Evolutionary conservation across 2,329 filamentous ascomycete species (phyloP).

Genomic region (Phialophora chinensis): DNA sequence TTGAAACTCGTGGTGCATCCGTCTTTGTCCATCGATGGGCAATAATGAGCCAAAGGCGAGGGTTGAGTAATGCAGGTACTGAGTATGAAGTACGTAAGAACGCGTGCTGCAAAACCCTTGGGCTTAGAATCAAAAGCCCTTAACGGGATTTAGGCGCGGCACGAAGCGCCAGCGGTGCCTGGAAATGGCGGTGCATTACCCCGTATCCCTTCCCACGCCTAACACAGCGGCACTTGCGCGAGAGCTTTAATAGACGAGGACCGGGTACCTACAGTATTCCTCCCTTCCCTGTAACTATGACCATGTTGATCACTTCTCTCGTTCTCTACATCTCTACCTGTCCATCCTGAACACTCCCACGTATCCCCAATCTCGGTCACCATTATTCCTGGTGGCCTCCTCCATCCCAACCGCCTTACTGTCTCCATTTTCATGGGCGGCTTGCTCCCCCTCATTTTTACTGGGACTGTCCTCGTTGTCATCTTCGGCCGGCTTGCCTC

Average conservation of each 20-base stretch:
- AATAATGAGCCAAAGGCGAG: background rate
- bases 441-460: background rate
- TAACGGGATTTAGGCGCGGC: background rate
- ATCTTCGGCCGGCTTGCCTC: background rate
- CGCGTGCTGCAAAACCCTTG: no score
- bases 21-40: background rate
- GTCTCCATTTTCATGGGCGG: background rate
- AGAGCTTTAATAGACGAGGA: no score
- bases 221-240: no score
- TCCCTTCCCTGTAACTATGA: background rate
- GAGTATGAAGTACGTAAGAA: no score
- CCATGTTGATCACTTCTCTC: background rate
- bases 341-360: constrained; percentile 5
- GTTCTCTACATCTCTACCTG: background rate
- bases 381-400: background rate
- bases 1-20: background rate
- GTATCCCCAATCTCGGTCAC: background rate
- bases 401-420: background rate
- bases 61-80: background rate
- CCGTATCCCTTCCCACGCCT: background rate
- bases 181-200: background rate
- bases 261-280: no score
- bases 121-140: background rate
- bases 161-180: background rate
- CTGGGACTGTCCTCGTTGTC: background rate